A percentile compares a stretch with the other conserved stretches of the same genome.
These are phyloP conservation scores for Neurospora tetraspora DNA, from an alignment of 495 filamentous ascomycete genomes.

Conservation along the genomic window DNA sequence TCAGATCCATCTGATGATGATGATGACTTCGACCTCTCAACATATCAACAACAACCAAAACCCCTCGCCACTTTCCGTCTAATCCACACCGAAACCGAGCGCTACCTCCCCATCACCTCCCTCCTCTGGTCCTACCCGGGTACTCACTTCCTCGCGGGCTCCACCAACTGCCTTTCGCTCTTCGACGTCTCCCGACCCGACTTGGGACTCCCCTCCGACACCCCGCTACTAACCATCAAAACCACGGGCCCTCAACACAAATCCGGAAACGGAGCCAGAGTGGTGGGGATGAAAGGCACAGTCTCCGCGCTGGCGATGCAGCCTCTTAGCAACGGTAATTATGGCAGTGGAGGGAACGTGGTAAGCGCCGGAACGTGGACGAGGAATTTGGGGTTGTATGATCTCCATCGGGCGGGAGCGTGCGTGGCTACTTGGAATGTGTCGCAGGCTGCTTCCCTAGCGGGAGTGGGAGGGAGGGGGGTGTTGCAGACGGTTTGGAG, in stretches of 20 bases:
- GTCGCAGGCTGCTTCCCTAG: slow-evolving; percentile 26
- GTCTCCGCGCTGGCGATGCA: slow-evolving; percentile 52
- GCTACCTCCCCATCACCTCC: slow-evolving; percentile 63
- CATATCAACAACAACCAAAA: slow-evolving; percentile 4
- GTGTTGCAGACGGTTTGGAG: slow-evolving; percentile 73
- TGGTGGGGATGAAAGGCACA: slow-evolving; percentile 72
- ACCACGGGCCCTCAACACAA: slow-evolving; percentile 65
- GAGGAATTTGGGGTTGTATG: slow-evolving; percentile 68
- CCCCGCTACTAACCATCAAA: slow-evolving; percentile 47
- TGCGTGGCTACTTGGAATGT: slow-evolving; percentile 58
- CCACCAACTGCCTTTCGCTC: slow-evolving; percentile 57
- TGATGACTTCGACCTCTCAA: no score
- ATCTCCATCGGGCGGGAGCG: slow-evolving; percentile 51
- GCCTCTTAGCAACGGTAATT: slow-evolving; percentile 15
- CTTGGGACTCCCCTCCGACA: slow-evolving; percentile 19
- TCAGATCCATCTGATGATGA: no score
- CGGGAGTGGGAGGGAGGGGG: slow-evolving; percentile 49
- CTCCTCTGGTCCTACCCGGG: slow-evolving; percentile 58
- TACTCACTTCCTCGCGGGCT: slow-evolving; percentile 60
- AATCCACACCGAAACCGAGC: slow-evolving; percentile 65
- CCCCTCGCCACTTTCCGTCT: slow-evolving; percentile 56
- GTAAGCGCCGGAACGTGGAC: slow-evolving; percentile 80
- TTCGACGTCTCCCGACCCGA: slow-evolving; percentile 67
- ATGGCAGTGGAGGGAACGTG: slow-evolving; percentile 27
- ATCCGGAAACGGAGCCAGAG: slow-evolving; percentile 45